Percentiles rank a stretch among this genome's conserved stretches.
Evolutionary conservation across 768 basidiomycete genomes (phyloP).

Genomic region (Filobasidium floriforme): DNA sequence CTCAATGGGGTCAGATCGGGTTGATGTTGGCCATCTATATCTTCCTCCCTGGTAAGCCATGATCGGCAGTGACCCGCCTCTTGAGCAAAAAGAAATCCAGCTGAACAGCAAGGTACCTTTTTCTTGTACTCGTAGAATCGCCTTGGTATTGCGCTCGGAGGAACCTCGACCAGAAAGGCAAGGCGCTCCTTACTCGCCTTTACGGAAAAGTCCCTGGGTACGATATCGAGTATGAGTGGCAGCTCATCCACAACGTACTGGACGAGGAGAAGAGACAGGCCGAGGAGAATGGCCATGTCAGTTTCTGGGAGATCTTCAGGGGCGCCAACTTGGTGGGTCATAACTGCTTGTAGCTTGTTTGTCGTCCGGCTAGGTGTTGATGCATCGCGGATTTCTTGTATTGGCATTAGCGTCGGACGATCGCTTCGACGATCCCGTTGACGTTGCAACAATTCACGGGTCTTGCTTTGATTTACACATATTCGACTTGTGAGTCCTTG

Average conservation of each 20-base stretch:
- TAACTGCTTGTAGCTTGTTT: conserved; percentile 29
- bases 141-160: no score
- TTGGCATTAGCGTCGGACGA: background rate
- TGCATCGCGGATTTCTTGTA: background rate
- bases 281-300: background rate
- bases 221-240: conserved; percentile 32
- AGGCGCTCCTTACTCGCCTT: conserved; percentile 20
- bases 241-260: conserved; percentile 27
- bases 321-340: conserved; percentile 14
- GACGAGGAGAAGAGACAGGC: conserved; percentile 22
- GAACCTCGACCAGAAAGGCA: conserved; percentile 24
- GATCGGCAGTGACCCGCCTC: background rate
- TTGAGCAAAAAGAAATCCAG: background rate
- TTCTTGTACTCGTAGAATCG: background rate
- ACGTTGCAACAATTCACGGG: conserved; percentile 28
- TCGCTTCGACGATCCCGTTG: background rate
- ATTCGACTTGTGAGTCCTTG: conserved; percentile 22
- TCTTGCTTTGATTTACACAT: conserved; percentile 28
- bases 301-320: conserved; percentile 20
- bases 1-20: conserved; percentile 30
- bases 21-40: conserved; percentile 23
- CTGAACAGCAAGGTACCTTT: background rate
- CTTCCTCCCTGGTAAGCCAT: conserved; percentile 26
- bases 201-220: conserved; percentile 33
- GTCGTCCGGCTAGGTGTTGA: conserved; percentile 27